A percentile compares a stretch with the other conserved stretches of the same genome.
These are phyloP conservation scores for Sporothrix globosa DNA, from an alignment of 2,329 filamentous ascomycete genomes.

Conservation along the genomic window DNA sequence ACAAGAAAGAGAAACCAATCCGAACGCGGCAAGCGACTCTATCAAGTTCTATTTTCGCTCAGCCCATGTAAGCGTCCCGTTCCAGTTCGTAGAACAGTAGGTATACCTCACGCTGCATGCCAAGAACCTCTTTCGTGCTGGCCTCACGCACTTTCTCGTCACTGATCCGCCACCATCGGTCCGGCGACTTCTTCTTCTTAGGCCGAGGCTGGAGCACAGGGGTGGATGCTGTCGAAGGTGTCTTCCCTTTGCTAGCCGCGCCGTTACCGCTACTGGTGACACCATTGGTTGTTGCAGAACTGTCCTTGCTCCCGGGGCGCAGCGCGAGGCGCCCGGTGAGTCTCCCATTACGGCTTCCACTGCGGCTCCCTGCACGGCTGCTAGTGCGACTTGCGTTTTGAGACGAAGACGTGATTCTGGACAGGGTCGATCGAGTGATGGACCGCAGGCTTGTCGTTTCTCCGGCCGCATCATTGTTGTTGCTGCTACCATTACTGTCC, in stretches of 20 bases:
- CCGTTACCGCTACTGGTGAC: background rate
- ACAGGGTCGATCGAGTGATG: slow-evolving; percentile 59
- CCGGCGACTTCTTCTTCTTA: slow-evolving; percentile 56
- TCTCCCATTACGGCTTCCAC: slow-evolving; percentile 21
- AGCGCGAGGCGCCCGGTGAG: slow-evolving; percentile 19
- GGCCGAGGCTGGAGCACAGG: slow-evolving; percentile 32
- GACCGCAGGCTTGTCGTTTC: slow-evolving; percentile 60
- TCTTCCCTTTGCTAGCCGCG: background rate
- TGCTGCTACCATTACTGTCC: slow-evolving; percentile 42
- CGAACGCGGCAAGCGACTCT: background rate
- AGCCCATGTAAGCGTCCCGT: slow-evolving; percentile 32
- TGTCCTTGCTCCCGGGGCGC: slow-evolving; percentile 26
- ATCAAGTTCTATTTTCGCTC: background rate
- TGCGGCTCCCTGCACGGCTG: slow-evolving; percentile 40
- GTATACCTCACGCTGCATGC: slow-evolving; percentile 96
- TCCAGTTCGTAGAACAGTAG: slow-evolving; percentile 94
- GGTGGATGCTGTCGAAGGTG: background rate
- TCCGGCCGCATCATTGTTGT: slow-evolving; percentile 46
- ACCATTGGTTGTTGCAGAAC: background rate
- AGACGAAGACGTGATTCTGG: slow-evolving; percentile 49
- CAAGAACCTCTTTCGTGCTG: slow-evolving; percentile 86
- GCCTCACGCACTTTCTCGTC: slow-evolving; percentile 96
- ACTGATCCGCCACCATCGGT: slow-evolving; percentile 97
- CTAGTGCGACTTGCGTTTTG: slow-evolving; percentile 41
- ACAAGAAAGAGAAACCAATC: background rate